Conservation (phyloP, 352 stramenopile species). For the Pythium grandisporangium region DNA sequence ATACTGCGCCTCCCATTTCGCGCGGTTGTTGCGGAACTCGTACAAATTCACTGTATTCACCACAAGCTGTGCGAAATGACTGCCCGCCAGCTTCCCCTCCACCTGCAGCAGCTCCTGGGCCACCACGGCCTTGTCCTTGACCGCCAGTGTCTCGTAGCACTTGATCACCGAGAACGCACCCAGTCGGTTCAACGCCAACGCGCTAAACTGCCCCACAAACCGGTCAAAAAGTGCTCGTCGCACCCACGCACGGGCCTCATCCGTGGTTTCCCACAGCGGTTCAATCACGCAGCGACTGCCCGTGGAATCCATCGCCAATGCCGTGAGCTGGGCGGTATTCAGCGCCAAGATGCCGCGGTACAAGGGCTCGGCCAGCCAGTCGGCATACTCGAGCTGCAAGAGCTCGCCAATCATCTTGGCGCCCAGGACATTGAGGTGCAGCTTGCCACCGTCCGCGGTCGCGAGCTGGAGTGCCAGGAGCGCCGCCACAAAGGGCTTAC, state of each 20-base stretch:
- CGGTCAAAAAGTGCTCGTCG: slow-evolving; percentile 52
- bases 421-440: slow-evolving; percentile 71
- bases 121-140: slow-evolving; percentile 58
- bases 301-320: slow-evolving; percentile 69
- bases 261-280: slow-evolving; percentile 67
- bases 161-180: slow-evolving; percentile 80
- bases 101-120: slow-evolving; percentile 60
- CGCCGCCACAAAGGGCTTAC: slow-evolving; percentile 50
- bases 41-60: slow-evolving; percentile 73
- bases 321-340: slow-evolving; percentile 58
- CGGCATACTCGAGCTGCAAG: slow-evolving; percentile 45
- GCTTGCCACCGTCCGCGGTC: slow-evolving; percentile 35
- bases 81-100: slow-evolving; percentile 61
- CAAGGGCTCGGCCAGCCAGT: slow-evolving; percentile 34
- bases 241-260: slow-evolving; percentile 44
- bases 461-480: slow-evolving; percentile 60
- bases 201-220: slow-evolving; percentile 61
- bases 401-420: slow-evolving; percentile 68
- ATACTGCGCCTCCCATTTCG: slow-evolving; percentile 70
- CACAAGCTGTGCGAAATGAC: slow-evolving; percentile 76
- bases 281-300: slow-evolving; percentile 71
- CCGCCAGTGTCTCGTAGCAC: slow-evolving; percentile 53
- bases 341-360: slow-evolving; percentile 56
- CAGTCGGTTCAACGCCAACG: slow-evolving; percentile 61
- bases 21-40: slow-evolving; percentile 70